Base-by-base conservation (phyloP, 805 yeast species). In the Monosporozyma siamensis region DNA sequence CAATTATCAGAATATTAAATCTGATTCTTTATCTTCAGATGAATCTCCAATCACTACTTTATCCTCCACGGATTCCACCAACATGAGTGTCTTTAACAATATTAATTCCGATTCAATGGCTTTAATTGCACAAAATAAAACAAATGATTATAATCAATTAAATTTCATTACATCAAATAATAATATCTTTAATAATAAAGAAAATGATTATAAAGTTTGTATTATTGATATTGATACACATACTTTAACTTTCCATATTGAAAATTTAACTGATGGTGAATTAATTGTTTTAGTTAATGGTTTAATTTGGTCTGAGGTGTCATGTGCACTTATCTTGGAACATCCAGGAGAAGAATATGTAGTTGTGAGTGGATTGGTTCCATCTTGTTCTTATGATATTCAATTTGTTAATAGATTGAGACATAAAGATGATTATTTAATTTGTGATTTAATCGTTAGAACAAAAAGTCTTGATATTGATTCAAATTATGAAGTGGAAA, bases 231-330 rank as follows among this genome's bases (percentile, higher is more conserved):
- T 74, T 12, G 75, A 76, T 18, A 71, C 74, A 27, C 74, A 77
- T 8, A 60, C 75, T 17, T 64, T 76, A 29, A 72, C 73, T 2
- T 73, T 75, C 48, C 76, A 72, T 45, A 57, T 76, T 26, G 66
- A 69, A 39, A 69, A 74, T 40, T 68, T 68, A 15, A 56, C 59
- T 36, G 64, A 67, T 42, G 68, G 69, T 39, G 70, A 63, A 42
- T 55, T 72, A 5, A 62, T 67, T 37, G 70, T 70, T 10, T 61
- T 67, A 42, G 85, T 81, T 4, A 80, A 81, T 51, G 86, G 85
- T 18, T 71, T 80, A 18, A 69, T 74, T 11, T 81, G 88, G 88
- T 73, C 78, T 21, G 85, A 79, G 53, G 76, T 77, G 1, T 69
- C 78, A 0, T 67, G 74, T 30, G 77, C 77, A 7, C 46, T 61